Evolutionary conservation across 140 eudicot species (phyloP).

Genomic region (Stevia rebaudiana): DNA sequence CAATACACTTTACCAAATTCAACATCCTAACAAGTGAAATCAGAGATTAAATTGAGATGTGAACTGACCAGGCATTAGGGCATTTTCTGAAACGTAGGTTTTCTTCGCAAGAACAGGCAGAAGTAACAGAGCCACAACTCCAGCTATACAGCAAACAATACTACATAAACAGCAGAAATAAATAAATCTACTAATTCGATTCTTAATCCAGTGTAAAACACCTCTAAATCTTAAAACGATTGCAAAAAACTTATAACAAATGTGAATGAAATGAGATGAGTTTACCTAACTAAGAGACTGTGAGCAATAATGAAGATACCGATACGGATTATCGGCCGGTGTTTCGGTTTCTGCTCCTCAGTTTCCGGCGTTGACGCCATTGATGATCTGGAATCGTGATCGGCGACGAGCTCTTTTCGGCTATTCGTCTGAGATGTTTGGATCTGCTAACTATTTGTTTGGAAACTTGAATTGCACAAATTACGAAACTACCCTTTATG

Average conservation of each 20-base stretch:
- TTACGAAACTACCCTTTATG: not conserved
- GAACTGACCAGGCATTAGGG: conserved; percentile 84
- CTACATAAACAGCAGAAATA: conserved; percentile 29
- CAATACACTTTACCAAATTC: not conserved
- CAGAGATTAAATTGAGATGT: not conserved
- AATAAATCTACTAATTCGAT: not conserved
- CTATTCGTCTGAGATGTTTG: conserved; percentile 16
- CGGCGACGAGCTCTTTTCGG: conserved; percentile 28
- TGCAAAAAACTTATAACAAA: not conserved
- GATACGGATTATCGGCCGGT: conserved; percentile 61
- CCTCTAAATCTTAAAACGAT: not conserved
- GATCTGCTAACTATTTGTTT: conserved; percentile 26
- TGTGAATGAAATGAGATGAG: not conserved
- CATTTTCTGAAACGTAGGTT: conserved; percentile 85
- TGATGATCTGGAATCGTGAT: conserved; percentile 22
- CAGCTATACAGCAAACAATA: conserved; percentile 64
- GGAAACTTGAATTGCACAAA: not conserved
- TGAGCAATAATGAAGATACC: conserved; percentile 59
- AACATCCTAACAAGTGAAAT: not conserved
- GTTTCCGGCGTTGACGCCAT: conserved; percentile 38
- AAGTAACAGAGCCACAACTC: conserved; percentile 60
- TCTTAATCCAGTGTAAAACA: not conserved
- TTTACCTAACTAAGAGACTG: conserved; percentile 52
- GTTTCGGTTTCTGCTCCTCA: conserved; percentile 31
- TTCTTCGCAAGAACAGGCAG: conserved; percentile 74